phyloP scores from a whole-genome alignment of 139 green algal genomes.

The Medakamo hakoo region DNA sequence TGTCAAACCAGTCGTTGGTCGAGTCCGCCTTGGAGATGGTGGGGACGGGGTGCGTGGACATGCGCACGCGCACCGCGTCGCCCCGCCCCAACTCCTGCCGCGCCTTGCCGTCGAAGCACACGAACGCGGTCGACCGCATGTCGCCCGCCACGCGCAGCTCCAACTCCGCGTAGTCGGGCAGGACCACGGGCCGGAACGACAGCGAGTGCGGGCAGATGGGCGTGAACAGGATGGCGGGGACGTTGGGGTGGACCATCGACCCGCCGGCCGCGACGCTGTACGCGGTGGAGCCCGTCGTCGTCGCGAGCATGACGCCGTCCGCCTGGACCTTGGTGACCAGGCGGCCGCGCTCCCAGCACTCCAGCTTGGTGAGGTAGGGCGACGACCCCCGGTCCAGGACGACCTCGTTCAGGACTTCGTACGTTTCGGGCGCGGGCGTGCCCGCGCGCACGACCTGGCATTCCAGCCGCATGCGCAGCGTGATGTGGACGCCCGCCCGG shows the following conservation, averaged over 20 bases:
- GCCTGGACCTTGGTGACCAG: conserved; percentile 76
- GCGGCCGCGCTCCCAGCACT: conserved; percentile 62
- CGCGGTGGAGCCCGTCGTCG: conserved; percentile 86
- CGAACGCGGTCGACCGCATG: conserved; percentile 66
- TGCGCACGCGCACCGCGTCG: conserved; percentile 65
- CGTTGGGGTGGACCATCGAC: conserved; percentile 79
- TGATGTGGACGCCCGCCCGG: conserved; percentile 74
- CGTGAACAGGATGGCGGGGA: conserved; percentile 81
- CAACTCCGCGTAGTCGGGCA: conserved; percentile 83
- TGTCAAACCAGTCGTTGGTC: conserved; percentile 88
- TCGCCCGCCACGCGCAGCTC: conserved; percentile 61
- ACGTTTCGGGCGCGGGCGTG: conserved; percentile 6
- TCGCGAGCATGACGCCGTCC: conserved; percentile 89
- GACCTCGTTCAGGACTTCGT: conserved; percentile 90
- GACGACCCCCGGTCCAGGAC: conserved; percentile 75
- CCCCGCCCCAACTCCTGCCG: conserved; percentile 58
- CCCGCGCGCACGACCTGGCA: conserved; percentile 52
- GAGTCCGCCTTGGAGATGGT: conserved; percentile 89
- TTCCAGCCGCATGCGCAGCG: conserved; percentile 84
- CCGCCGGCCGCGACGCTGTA: conserved; percentile 86
- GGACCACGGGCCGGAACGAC: conserved; percentile 88
- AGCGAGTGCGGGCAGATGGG: conserved; percentile 94
- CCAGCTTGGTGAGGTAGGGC: conserved; percentile 86
- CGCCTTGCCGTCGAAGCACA: conserved; percentile 89
- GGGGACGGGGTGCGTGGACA: conserved; percentile 84